Percentiles rank a stretch among this genome's conserved stretches.
These are phyloP conservation scores for Cichorium intybus DNA, from an alignment of 140 eudicot species.

Conservation along the genomic window DNA sequence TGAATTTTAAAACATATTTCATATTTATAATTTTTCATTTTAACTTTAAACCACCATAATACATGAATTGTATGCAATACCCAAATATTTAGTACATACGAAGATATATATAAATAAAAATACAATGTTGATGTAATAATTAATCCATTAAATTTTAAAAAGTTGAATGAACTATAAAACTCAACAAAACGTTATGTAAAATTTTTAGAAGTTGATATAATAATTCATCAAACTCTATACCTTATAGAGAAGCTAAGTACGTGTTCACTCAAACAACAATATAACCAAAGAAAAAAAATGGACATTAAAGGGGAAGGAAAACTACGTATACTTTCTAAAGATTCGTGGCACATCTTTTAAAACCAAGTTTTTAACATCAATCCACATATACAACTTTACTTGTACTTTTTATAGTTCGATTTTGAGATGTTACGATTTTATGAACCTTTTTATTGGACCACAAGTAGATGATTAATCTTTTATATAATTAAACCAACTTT, in stretches of 20 bases:
- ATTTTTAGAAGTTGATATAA: too few species aligned
- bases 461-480: not conserved
- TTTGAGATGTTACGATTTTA: not conserved
- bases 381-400: not conserved
- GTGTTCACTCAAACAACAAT: too few species aligned
- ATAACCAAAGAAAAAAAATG: not conserved
- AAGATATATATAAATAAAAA: too few species aligned
- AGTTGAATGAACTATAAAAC: too few species aligned
- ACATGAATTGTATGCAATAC: not conserved
- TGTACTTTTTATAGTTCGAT: not conserved
- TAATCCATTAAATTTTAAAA: too few species aligned
- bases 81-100: not conserved
- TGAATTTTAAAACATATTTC: not conserved
- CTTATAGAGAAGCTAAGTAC: too few species aligned
- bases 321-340: not conserved
- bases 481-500: not conserved
- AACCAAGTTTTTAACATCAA: not conserved
- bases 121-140: too few species aligned
- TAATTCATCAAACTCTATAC: too few species aligned
- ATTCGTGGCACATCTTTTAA: not conserved
- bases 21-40: not conserved
- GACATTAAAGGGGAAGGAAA: too few species aligned
- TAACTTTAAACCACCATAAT: not conserved
- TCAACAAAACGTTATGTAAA: too few species aligned
- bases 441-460: not conserved